Conservation (phyloP, 2,329 filamentous ascomycete species). For the Fusarium kyushuense region DNA sequence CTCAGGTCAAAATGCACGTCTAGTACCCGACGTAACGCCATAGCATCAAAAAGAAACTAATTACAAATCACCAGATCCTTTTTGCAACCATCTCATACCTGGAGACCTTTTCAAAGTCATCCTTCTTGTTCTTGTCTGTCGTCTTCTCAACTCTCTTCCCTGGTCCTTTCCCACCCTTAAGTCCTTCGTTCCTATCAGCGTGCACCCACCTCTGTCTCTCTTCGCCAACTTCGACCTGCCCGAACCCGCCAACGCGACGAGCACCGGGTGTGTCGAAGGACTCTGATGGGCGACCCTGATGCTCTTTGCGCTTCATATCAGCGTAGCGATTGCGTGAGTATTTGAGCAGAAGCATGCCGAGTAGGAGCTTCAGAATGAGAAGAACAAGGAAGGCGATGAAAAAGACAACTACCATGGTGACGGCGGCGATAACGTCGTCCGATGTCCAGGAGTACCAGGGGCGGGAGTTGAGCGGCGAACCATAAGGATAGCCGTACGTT, state of each 20-base stretch:
- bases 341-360: slow-evolving; percentile 87
- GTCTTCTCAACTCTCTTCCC: slow-evolving; percentile 65
- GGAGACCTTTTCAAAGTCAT: slow-evolving; percentile 73
- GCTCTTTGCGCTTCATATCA: slow-evolving; percentile 80
- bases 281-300: slow-evolving; percentile 60
- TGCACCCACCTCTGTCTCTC: slow-evolving; percentile 90
- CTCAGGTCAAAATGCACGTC: not conserved
- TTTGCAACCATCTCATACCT: slow-evolving; percentile 97
- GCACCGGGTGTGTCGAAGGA: slow-evolving; percentile 74
- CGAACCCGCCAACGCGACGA: slow-evolving; percentile 82
- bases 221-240: slow-evolving; percentile 88
- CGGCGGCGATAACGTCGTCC: slow-evolving; percentile 78
- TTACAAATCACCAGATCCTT: slow-evolving; percentile 81
- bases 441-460: slow-evolving; percentile 70
- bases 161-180: slow-evolving; percentile 65
- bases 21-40: slow-evolving; percentile 14
- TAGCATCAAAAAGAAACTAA: slow-evolving; percentile 13
- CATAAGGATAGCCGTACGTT: slow-evolving; percentile 71
- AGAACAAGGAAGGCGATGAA: slow-evolving; percentile 87
- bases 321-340: slow-evolving; percentile 84
- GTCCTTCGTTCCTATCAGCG: slow-evolving; percentile 80
- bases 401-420: slow-evolving; percentile 89
- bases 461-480: slow-evolving; percentile 53
- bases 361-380: slow-evolving; percentile 83
- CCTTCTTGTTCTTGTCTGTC: slow-evolving; percentile 61